Percentiles rank a stretch among this genome's conserved stretches.
Conservation (phyloP, 805 yeast species). For the Cyberlindnera mississippiensis region DNA sequence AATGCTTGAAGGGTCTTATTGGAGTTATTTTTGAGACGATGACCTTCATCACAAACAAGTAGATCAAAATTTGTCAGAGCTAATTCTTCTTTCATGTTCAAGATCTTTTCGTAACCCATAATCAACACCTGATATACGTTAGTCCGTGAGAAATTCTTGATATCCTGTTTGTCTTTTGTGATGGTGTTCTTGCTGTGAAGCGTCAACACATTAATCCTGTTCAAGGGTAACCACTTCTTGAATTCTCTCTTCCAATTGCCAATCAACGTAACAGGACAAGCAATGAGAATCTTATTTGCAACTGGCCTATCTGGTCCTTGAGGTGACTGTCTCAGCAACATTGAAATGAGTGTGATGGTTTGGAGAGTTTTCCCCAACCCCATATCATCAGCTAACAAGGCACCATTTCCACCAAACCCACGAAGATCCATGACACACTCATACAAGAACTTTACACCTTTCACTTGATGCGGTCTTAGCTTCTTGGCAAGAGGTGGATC, state of each 20-base stretch:
- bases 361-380: slow-evolving; percentile 89
- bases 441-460: slow-evolving; percentile 79
- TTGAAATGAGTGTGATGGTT: slow-evolving; percentile 83
- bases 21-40: slow-evolving; percentile 70
- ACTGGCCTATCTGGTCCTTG: slow-evolving; percentile 32
- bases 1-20: slow-evolving; percentile 70
- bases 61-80: slow-evolving; percentile 48
- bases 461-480: slow-evolving; percentile 82
- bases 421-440: slow-evolving; percentile 75
- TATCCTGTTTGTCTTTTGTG: slow-evolving; percentile 40
- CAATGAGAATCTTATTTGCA: slow-evolving; percentile 62
- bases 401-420: slow-evolving; percentile 55
- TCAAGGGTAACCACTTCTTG: slow-evolving; percentile 70
- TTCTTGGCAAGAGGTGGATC: slow-evolving; percentile 51
- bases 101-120: slow-evolving; percentile 82
- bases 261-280: slow-evolving; percentile 88
- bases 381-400: slow-evolving; percentile 94
- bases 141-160: slow-evolving; percentile 42
- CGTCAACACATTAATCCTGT: slow-evolving; percentile 59
- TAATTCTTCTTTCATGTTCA: slow-evolving; percentile 49
- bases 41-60: slow-evolving; percentile 90
- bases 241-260: slow-evolving; percentile 88
- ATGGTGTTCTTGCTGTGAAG: slow-evolving; percentile 46
- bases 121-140: slow-evolving; percentile 78
- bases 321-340: slow-evolving; percentile 63